Base-by-base conservation (phyloP, 768 basidiomycete genomes). In the Suillus fuscotomentosus region DNA sequence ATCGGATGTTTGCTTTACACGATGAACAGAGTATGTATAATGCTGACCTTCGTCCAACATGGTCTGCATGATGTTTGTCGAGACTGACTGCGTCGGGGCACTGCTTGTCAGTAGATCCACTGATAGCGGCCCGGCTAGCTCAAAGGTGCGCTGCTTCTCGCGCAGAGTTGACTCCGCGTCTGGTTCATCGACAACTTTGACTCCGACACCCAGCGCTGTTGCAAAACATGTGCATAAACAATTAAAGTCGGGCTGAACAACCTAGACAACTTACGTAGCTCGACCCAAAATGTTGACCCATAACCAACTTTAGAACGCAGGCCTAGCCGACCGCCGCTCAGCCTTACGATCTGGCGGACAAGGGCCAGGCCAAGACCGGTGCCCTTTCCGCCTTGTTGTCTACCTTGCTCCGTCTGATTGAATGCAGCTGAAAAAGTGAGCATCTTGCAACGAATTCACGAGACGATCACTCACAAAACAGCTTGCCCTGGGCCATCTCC, bases 271-370 rank as follows among this genome's bases (percentile, higher is more conserved):
- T 67, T 71, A 83, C 80, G 89, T 42, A 93, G 75, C 73, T 93
- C 92, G 10, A 93, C 89, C 94, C 94, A 95, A 78, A 95, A 96
- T 43, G 89, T 93, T 42, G 89, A 92, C 17, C 95, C 95, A 68
- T 85, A 80, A 9, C 84, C 83, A 1, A 84, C 77, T 72, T 87
- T 85, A 20, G 85, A 86, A 65, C 76, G 78, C n/a, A 89, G 83
- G n/a, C 88, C 91, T 36, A 92, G 77, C 59, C 91, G 83, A 22
- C 92, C 92, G 48, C 88, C 87, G 59, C 84, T 87, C 47, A 91
- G 76, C 70, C 87, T 89, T 68, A 94, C 89, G 51, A 94, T 93
- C 67, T 90, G 88, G 55, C 90, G 83, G 53, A 92, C 90, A 7
- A 94, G 80, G 2, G 91, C 91, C 22, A 93, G 71, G 27, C 92